These are phyloP conservation scores for Coemansia sp. DNA, from an alignment of 192 early-diverging fungal species.

Conservation along the genomic window DNA sequence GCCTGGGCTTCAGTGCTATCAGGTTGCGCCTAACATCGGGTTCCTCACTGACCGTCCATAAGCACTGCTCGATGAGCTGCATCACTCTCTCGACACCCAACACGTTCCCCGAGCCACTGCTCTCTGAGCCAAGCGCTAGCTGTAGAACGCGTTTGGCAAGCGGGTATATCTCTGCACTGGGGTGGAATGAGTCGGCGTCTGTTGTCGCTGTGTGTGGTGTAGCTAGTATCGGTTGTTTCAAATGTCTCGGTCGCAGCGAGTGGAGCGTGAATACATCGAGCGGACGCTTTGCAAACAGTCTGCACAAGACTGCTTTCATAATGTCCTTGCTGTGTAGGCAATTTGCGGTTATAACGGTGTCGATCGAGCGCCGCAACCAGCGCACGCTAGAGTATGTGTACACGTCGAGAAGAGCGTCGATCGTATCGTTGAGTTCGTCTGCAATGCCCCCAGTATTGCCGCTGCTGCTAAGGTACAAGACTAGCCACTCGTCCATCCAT, in stretches of 20 bases:
- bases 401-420: conserved; percentile 45
- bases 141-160: conserved; percentile 19
- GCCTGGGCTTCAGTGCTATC: conserved; percentile 44
- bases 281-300: conserved; percentile 28
- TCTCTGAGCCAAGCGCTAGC: conserved; percentile 11
- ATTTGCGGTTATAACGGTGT: conserved; percentile 18
- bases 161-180: conserved; percentile 37
- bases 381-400: conserved; percentile 34
- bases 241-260: conserved; percentile 23
- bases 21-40: conserved; percentile 39
- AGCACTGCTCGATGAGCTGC: conserved; percentile 14
- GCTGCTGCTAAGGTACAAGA: conserved; percentile 18
- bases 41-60: conserved; percentile 44
- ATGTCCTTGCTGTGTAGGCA: conserved; percentile 17
- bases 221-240: conserved; percentile 8
- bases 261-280: conserved; percentile 44
- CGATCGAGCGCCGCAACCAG: conserved; percentile 31
- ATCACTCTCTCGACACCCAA: not conserved
- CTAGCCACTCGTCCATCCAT: conserved; percentile 32
- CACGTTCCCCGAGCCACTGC: not conserved
- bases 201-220: conserved; percentile 3
- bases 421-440: conserved; percentile 14
- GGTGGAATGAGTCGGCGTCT: conserved; percentile 31
- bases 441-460: not conserved
- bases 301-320: conserved; percentile 3